These are phyloP conservation scores for Candida xiaguanensis DNA, from an alignment of 805 yeast species.

Conservation along the genomic window DNA sequence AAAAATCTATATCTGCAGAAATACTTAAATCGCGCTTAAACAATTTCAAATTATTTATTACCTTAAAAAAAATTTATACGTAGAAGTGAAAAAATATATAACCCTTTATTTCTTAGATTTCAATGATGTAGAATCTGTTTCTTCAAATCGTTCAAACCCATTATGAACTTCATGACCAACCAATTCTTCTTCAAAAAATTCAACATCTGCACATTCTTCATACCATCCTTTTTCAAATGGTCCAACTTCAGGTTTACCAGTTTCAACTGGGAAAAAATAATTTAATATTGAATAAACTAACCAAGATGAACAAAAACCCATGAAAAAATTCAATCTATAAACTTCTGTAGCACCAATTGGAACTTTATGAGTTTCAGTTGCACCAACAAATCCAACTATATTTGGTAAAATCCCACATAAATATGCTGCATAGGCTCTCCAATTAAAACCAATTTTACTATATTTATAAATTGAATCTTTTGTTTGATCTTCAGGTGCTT, in stretches of 20 bases:
- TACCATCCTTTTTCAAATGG: conserved; percentile 56
- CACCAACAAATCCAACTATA: conserved; percentile 84
- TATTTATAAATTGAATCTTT: conserved; percentile 51
- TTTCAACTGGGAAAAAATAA: conserved; percentile 47
- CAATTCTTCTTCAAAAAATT: conserved; percentile 50
- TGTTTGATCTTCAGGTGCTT: conserved; percentile 30
- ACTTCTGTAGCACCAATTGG: conserved; percentile 76
- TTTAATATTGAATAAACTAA: conserved; percentile 52
- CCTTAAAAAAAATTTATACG: not conserved
- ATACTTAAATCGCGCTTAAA: not conserved
- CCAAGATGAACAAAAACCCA: conserved; percentile 65
- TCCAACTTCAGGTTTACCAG: conserved; percentile 28
- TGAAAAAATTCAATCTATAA: conserved; percentile 70
- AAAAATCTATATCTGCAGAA: not conserved
- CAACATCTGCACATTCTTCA: conserved; percentile 62
- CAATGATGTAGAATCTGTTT: not conserved
- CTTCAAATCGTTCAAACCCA: conserved; percentile 13
- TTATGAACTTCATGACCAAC: conserved; percentile 23
- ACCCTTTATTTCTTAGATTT: not conserved
- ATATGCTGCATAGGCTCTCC: conserved; percentile 83
- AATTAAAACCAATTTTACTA: conserved; percentile 62
- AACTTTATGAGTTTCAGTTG: conserved; percentile 63
- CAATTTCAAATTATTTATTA: no score
- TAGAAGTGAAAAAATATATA: not conserved
- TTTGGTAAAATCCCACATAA: conserved; percentile 78